A percentile compares a stretch with the other conserved stretches of the same genome.
These are phyloP conservation scores for Trichoderma sp. DNA, from an alignment of 2,329 filamentous ascomycete genomes.

Conservation along the genomic window DNA sequence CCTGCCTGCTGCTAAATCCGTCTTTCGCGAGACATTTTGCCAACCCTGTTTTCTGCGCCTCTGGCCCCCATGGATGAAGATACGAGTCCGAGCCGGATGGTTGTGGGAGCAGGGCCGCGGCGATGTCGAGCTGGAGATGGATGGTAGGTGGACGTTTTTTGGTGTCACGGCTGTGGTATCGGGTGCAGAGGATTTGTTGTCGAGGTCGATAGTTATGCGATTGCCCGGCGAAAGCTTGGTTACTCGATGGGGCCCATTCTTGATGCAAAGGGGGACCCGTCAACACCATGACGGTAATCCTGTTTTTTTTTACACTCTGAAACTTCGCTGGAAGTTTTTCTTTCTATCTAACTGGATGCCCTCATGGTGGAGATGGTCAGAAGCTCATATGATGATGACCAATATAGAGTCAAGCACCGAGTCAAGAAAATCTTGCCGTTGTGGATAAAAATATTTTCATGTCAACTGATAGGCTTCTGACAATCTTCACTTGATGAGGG, in stretches of 20 bases:
- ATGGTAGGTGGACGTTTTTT: constrained; percentile 47
- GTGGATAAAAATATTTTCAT: constrained; percentile 29
- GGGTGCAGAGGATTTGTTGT: constrained; percentile 71
- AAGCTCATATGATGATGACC: constrained; percentile 86
- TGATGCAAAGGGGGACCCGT: constrained; percentile 79
- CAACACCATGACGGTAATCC: constrained; percentile 26
- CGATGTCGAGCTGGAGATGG: constrained; percentile 28
- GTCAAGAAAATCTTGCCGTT: constrained; percentile 29
- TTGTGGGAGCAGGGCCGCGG: constrained; percentile 12
- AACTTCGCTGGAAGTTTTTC: constrained; percentile 42
- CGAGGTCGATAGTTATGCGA: constrained; percentile 98
- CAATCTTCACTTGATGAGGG: not conserved
- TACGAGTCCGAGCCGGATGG: constrained; percentile 66
- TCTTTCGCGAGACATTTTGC: constrained; percentile 17
- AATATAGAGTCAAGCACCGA: constrained; percentile 99
- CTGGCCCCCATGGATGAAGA: constrained; percentile 72
- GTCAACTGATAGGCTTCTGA: constrained; percentile 20
- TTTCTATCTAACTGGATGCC: constrained; percentile 11
- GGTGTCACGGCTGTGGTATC: constrained; percentile 42
- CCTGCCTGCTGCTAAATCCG: constrained; percentile 48
- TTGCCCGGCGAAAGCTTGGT: constrained; percentile 68
- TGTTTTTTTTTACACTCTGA: constrained; percentile 36
- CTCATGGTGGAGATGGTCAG: constrained; percentile 16
- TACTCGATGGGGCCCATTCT: constrained; percentile 99
- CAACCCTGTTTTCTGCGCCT: constrained; percentile 37